Conservation (phyloP, 139 green algal species). For the Tetraselmis chui region DNA sequence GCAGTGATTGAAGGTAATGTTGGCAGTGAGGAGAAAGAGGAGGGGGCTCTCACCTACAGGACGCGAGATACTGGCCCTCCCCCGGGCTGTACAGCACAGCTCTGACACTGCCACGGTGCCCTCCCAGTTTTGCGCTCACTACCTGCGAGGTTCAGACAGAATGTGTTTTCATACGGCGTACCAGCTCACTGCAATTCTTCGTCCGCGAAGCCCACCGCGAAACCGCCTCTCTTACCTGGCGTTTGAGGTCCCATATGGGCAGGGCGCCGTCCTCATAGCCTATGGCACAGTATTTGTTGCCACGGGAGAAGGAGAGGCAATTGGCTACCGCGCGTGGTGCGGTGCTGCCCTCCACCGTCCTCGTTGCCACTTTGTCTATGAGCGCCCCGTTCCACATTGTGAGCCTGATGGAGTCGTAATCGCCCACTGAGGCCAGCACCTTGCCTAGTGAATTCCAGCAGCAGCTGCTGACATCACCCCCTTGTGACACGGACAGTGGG, state of each 20-base stretch:
- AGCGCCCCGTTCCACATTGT: neutral
- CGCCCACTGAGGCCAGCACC: neutral
- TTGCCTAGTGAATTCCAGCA: neutral
- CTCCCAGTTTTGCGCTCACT: neutral
- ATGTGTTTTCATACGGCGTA: no score
- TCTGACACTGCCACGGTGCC: neutral
- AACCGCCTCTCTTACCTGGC: no score
- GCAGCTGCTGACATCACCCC: neutral
- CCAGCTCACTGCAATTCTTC: no score
- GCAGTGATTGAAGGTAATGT: no score
- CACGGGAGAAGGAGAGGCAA: neutral
- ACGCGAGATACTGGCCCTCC: neutral
- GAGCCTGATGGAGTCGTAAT: neutral
- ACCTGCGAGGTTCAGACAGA: no score
- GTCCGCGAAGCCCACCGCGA: no score
- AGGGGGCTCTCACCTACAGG: no score
- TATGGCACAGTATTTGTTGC: neutral
- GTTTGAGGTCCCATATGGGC: neutral
- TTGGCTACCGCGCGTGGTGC: no score
- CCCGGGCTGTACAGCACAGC: neutral
- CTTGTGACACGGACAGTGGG: neutral
- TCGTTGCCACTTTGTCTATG: neutral
- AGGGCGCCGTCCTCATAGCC: neutral
- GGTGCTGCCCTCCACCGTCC: no score
- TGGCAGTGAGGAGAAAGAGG: no score